These are phyloP conservation scores for Nepenthes gracilis DNA, from an alignment of 148 eudicot species.

Conservation along the genomic window DNA sequence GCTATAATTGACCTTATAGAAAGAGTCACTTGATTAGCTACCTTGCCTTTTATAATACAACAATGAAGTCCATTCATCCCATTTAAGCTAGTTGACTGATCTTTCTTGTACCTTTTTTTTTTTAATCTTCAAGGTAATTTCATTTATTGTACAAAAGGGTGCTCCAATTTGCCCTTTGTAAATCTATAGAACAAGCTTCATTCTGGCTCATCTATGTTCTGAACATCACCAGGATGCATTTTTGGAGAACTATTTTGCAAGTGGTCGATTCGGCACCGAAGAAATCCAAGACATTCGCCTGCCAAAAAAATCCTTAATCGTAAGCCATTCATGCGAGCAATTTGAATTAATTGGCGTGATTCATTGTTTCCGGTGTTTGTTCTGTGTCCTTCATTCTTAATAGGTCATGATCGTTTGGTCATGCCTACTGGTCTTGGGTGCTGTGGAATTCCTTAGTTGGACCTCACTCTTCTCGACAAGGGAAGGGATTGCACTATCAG, in stretches of 20 bases:
- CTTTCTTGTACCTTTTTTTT: no score
- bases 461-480: conserved; percentile 33
- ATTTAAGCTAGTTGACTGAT: no score
- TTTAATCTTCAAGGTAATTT: not conserved
- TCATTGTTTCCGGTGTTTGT: conserved; percentile 1
- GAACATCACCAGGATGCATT: conserved; percentile 39
- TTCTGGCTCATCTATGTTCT: not conserved
- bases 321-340: conserved; percentile 7
- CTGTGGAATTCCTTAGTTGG: conserved; percentile 26
- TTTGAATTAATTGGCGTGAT: not conserved
- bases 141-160: no score
- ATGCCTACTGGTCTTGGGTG: conserved; percentile 22
- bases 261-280: conserved; percentile 35
- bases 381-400: conserved; percentile 10
- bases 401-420: conserved; percentile 61
- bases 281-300: conserved; percentile 46
- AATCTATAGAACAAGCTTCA: not conserved
- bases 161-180: no score
- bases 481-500: conserved; percentile 29
- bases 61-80: no score
- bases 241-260: conserved; percentile 44
- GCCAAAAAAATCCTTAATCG: conserved; percentile 28
- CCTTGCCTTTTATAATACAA: no score
- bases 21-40: no score
- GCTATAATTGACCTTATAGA: no score